Conservation (phyloP, 2,329 filamentous ascomycete species). For the Geosmithia morbida region DNA sequence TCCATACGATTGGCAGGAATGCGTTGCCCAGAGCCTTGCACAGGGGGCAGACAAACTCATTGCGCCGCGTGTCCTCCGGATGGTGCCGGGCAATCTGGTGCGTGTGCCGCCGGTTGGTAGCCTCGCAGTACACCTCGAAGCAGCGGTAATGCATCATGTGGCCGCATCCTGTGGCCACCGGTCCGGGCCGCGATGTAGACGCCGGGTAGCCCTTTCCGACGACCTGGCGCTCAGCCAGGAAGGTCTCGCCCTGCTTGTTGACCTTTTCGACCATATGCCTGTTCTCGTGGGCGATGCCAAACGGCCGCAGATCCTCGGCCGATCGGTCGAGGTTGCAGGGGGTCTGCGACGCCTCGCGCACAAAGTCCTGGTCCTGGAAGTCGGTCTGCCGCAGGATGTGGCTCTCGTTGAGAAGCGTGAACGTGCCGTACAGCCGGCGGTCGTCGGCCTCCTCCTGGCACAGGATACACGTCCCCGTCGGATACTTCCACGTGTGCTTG, state of each 20-base stretch:
- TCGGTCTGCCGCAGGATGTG: constrained; percentile 78
- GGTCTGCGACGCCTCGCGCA: constrained; percentile 67
- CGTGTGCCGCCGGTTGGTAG: constrained; percentile 68
- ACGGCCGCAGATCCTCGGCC: constrained; percentile 71
- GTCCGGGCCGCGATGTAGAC: constrained; percentile 50
- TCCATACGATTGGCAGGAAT: constrained; percentile 93
- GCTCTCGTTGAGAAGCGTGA: constrained; percentile 78
- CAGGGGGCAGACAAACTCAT: constrained; percentile 91
- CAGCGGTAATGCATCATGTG: constrained; percentile 98
- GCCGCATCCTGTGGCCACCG: constrained; percentile 81
- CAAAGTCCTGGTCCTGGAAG: constrained; percentile 64
- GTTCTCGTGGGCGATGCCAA: constrained; percentile 84
- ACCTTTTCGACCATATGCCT: constrained; percentile 63
- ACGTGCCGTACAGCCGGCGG: constrained; percentile 77
- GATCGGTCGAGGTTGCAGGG: constrained; percentile 75
- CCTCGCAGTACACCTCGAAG: constrained; percentile 82
- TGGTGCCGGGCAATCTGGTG: constrained; percentile 93
- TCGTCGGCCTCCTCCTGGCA: constrained; percentile 96
- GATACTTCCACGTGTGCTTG: constrained; percentile 67
- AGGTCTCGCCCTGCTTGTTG: constrained; percentile 54
- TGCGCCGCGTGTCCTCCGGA: constrained; percentile 61
- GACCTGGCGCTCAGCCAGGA: constrained; percentile 62
- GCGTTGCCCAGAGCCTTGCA: constrained; percentile 95
- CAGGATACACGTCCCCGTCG: constrained; percentile 82
- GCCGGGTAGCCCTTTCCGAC: constrained; percentile 82